These are phyloP conservation scores for Escovopsis sp. DNA, from an alignment of 2,329 filamentous ascomycete species.

Conservation along the genomic window DNA sequence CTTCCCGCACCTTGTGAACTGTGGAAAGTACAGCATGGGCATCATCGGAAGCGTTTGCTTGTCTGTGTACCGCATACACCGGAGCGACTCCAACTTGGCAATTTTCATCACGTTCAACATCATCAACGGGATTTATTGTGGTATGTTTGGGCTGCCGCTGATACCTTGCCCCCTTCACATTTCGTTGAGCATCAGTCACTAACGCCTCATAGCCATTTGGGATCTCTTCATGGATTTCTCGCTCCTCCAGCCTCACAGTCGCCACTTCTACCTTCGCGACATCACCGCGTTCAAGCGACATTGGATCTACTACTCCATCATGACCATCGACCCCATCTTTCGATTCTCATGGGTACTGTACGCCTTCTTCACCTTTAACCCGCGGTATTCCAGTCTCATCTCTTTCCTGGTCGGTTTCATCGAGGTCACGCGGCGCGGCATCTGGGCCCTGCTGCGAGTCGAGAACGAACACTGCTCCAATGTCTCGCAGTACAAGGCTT, in stretches of 20 bases:
- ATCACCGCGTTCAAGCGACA: conserved; percentile 62
- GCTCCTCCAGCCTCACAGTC: conserved; percentile 61
- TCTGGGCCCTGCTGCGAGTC: conserved; percentile 87
- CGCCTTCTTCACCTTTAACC: conserved; percentile 62
- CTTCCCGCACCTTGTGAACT: conserved; percentile 87
- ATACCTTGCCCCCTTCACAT: neutral
- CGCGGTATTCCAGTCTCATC: conserved; percentile 69
- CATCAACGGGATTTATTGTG: conserved; percentile 73
- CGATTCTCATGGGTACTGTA: conserved; percentile 95
- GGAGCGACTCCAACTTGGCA: conserved; percentile 39
- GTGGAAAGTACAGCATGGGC: conserved; percentile 77
- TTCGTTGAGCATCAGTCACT: too few species aligned
- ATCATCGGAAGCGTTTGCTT: conserved; percentile 66
- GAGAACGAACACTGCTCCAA: conserved; percentile 97
- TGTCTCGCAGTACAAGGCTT: conserved; percentile 78
- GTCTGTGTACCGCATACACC: conserved; percentile 68
- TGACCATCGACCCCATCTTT: conserved; percentile 67
- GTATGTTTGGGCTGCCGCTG: too few species aligned
- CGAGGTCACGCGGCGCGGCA: conserved; percentile 69
- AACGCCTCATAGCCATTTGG: conserved; percentile 50
- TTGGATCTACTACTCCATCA: conserved; percentile 78
- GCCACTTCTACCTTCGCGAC: conserved; percentile 54
- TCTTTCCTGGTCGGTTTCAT: conserved; percentile 66
- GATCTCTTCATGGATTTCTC: conserved; percentile 95
- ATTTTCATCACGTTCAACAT: conserved; percentile 67